Conservation (phyloP, 257 asterid species). For the Capsicum chinense region DNA sequence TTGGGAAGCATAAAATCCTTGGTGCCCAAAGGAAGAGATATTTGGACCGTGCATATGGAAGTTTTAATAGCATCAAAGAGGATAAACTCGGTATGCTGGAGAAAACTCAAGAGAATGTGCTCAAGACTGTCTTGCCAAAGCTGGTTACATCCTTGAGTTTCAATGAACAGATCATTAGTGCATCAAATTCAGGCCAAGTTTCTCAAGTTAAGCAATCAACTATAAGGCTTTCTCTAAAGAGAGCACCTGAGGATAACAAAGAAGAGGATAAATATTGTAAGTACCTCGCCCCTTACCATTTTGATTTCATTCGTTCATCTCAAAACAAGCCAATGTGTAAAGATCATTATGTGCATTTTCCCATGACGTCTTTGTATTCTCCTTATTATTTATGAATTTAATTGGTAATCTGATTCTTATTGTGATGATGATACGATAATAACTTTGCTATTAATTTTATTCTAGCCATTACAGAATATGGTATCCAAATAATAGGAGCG, state of each 20-base stretch:
- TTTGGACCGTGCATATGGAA: constrained; percentile 58
- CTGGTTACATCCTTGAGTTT: constrained; percentile 77
- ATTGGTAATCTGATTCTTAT: background rate
- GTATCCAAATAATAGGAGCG: background rate
- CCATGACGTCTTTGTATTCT: background rate
- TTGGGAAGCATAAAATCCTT: constrained; percentile 52
- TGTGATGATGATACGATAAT: background rate
- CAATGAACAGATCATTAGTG: constrained; percentile 58
- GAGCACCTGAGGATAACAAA: constrained; percentile 68
- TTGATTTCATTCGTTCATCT: background rate
- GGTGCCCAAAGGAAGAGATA: constrained; percentile 51
- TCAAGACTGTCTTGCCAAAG: constrained; percentile 65
- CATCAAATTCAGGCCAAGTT: constrained; percentile 47
- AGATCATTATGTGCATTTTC: background rate
- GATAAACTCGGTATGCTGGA: constrained; percentile 53
- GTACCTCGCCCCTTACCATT: constrained; percentile 28
- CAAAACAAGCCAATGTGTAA: background rate
- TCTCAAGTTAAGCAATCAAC: constrained; percentile 72
- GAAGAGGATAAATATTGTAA: constrained; percentile 60
- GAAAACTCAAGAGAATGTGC: constrained; percentile 47
- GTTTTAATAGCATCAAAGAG: constrained; percentile 61
- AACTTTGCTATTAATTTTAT: background rate
- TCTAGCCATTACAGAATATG: background rate
- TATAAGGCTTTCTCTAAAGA: constrained; percentile 73
- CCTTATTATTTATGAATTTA: background rate